These are phyloP conservation scores for Blastobotrys illinoisensis DNA, from an alignment of 1,139 yeast genomes.

Conservation along the genomic window DNA sequence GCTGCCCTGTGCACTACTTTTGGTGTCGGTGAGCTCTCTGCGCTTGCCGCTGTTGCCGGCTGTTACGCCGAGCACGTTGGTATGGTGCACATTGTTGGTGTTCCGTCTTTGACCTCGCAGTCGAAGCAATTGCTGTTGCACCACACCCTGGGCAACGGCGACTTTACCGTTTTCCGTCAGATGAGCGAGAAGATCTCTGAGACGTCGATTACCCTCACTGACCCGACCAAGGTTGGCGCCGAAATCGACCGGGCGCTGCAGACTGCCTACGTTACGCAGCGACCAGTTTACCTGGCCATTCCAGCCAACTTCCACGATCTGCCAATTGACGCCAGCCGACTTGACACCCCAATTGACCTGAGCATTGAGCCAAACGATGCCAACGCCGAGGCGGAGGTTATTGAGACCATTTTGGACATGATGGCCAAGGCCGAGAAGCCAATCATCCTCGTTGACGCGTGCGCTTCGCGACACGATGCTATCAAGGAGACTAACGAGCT, in stretches of 20 bases:
- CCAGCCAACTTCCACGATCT: constrained; percentile 78
- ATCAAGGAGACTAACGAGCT: constrained; percentile 55
- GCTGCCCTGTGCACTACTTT: constrained; percentile 58
- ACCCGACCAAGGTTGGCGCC: constrained; percentile 56
- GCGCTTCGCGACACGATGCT: constrained; percentile 74
- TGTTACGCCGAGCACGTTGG: constrained; percentile 63
- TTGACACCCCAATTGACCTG: constrained; percentile 62
- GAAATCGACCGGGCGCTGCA: constrained; percentile 71
- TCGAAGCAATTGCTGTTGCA: constrained; percentile 53
- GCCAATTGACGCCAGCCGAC: constrained; percentile 48
- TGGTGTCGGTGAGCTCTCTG: constrained; percentile 72
- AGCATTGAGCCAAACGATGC: constrained; percentile 56
- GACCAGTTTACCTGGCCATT: constrained; percentile 78
- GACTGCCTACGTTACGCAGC: constrained; percentile 64
- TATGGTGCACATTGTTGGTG: constrained; percentile 61
- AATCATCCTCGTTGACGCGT: constrained; percentile 76
- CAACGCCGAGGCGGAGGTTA: constrained; percentile 68
- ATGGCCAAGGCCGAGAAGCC: constrained; percentile 60
- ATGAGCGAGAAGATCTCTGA: constrained; percentile 69
- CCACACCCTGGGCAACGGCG: constrained; percentile 81
- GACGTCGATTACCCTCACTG: constrained; percentile 59
- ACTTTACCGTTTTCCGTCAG: constrained; percentile 69
- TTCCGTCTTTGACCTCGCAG: constrained; percentile 57
- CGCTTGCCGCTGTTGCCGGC: constrained; percentile 62
- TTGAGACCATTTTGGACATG: constrained; percentile 50